phyloP scores from a whole-genome alignment of 2,329 filamentous ascomycete species.

The Colletotrichum sp. region DNA sequence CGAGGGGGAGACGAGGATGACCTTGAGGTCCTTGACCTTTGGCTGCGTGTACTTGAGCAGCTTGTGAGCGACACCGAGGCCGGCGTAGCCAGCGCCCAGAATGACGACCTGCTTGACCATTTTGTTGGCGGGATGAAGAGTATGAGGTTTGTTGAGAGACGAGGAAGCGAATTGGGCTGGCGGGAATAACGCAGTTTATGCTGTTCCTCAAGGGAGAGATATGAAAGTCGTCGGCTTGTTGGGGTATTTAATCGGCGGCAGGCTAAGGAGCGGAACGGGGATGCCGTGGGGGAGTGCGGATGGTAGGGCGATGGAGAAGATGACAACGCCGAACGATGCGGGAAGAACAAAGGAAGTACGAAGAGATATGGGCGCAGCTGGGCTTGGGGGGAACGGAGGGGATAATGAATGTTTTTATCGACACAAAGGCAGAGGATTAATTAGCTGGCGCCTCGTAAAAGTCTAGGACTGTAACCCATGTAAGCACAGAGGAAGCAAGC shows the following conservation, averaged over 20 bases:
- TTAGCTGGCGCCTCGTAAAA: not conserved
- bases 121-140: not conserved
- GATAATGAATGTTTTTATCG: conserved; percentile 3
- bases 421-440: not conserved
- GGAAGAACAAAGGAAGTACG: not conserved
- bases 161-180: not conserved
- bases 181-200: not conserved
- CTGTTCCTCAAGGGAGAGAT: not conserved
- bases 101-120: conserved; percentile 45
- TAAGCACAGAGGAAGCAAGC: not conserved
- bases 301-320: not conserved
- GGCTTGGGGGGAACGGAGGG: not conserved
- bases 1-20: conserved; percentile 52
- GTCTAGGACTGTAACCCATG: not conserved
- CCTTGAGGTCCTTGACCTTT: conserved; percentile 38
- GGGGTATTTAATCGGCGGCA: not conserved
- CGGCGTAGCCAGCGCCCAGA: conserved; percentile 53
- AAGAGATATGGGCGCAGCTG: not conserved
- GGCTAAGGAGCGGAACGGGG: not conserved
- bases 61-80: conserved; percentile 54
- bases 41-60: conserved; percentile 49
- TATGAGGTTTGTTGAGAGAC: not conserved
- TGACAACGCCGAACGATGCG: not conserved
- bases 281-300: conserved; percentile 19
- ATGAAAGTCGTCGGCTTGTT: not conserved